Conservation (phyloP, 306 rosid genomes). For the Vigna unguiculata region DNA sequence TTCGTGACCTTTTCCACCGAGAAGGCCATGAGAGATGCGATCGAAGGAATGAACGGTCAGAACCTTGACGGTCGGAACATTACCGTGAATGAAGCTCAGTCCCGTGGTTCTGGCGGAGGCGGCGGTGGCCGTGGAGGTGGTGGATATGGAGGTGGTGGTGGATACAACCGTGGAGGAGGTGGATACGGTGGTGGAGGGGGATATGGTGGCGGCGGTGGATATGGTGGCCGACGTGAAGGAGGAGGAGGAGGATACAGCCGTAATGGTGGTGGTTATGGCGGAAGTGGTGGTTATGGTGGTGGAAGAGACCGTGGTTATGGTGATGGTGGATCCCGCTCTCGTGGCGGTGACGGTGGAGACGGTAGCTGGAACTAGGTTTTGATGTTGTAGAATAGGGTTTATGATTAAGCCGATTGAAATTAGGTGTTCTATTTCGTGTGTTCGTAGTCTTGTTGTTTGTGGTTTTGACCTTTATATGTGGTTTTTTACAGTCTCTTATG, state of each 20-base stretch:
- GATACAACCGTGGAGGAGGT: conserved; percentile 19
- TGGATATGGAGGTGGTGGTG: conserved; percentile 33
- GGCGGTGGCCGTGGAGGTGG: conserved; percentile 62
- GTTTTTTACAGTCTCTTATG: not conserved
- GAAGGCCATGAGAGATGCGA: conserved; percentile 78
- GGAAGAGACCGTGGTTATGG: conserved; percentile 41
- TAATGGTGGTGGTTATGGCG: not conserved
- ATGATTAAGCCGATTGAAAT: not conserved
- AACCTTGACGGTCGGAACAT: conserved; percentile 84
- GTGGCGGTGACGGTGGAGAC: conserved; percentile 56
- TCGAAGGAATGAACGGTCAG: conserved; percentile 87
- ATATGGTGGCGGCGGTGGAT: conserved; percentile 32
- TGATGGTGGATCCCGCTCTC: conserved; percentile 50
- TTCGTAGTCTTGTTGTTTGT: not conserved
- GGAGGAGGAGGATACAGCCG: conserved; percentile 48
- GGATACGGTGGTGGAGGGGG: conserved; percentile 13
- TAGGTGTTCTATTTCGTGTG: not conserved
- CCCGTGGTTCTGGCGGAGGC: conserved; percentile 58
- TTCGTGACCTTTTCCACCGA: conserved; percentile 78
- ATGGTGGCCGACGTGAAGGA: conserved; percentile 42
- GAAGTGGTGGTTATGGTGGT: not conserved
- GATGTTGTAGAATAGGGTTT: not conserved
- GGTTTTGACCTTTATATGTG: not conserved
- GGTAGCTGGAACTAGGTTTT: conserved; percentile 60
- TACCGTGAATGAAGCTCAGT: conserved; percentile 91